A percentile compares a stretch with the other conserved stretches of the same genome.
phyloP scores from a whole-genome alignment of 2,329 filamentous ascomycete genomes.

The Pseudogymnoascus sp. region DNA sequence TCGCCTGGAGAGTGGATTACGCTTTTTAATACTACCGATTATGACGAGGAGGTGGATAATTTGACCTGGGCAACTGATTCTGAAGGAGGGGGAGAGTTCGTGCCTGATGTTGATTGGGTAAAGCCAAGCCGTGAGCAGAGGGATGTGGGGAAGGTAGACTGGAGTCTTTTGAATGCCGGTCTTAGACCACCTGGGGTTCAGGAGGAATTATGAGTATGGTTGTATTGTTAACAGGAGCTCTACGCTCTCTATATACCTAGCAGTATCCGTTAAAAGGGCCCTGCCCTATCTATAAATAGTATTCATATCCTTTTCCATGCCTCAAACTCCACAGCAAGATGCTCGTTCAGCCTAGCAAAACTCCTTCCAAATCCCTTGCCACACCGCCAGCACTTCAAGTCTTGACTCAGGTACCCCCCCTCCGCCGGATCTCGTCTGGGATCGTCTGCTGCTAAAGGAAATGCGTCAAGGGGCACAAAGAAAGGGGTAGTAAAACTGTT shows the following conservation, averaged over 20 bases:
- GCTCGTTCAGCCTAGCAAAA: conserved; percentile 66
- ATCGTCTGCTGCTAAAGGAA: conserved; percentile 64
- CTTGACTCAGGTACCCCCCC: conserved; percentile 51
- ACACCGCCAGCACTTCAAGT: conserved; percentile 82
- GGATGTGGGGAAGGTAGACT: background rate
- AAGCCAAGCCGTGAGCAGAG: background rate
- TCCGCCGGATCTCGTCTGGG: conserved; percentile 46
- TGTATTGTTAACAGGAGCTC: background rate
- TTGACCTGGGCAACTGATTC: background rate
- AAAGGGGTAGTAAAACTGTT: conserved; percentile 85
- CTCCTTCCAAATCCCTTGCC: conserved; percentile 62
- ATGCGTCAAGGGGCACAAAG: conserved; percentile 68
- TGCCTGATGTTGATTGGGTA: background rate
- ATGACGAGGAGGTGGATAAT: background rate
- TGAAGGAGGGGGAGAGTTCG: background rate
- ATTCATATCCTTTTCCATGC: conserved; percentile 58
- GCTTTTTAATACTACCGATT: background rate
- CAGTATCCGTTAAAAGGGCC: background rate
- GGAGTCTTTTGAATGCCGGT: background rate
- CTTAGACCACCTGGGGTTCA: background rate
- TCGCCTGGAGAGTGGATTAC: background rate
- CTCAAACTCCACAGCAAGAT: conserved; percentile 67
- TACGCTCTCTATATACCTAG: background rate
- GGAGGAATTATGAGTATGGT: background rate
- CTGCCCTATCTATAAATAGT: background rate